Base-by-base conservation (phyloP, 1,284 basidiomycete genomes). In the Chalciporus sp. region DNA sequence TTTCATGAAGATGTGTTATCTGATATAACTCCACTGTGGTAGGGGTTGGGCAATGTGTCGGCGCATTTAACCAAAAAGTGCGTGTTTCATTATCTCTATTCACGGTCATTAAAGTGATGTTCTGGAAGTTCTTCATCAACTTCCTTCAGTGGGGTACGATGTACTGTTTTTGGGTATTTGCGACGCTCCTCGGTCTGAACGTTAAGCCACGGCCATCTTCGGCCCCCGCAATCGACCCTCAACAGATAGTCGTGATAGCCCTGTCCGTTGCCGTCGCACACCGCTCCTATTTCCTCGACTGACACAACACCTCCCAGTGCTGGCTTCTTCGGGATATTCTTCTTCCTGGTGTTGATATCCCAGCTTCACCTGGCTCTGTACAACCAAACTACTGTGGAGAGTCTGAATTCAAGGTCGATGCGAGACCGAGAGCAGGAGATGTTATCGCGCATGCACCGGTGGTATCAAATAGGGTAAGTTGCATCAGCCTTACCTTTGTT, bases 311-410 rank as follows among this genome's bases (percentile, higher is more conserved):
- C 35, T 45, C 11, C 58, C 64, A 58, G 73, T 52, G 23, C 75
- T 39, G 58, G 64, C 51, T 59, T 95, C 8, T 94, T 95, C 68
- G 67, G 75, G 19, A 49, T 94, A 3, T 95, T 96, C 73, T 89
- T 87, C 0, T 53, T 60, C 7, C 66, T 79, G 1, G 75, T 96
- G 55, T 61, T 82, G 10, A 46, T 71, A 2, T 77, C 85, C 4
- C 94, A 96, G 63, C 64, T 81, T 14, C 72, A 76, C 23, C 65
- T 94, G n/a, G 81, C 90, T 47, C 58, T 79, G 42, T 60, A 73
- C 43, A 91, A 90, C 56, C 79, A 85, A 66, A 90, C 89, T 26
- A 95, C 93, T 1, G 85, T 95, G 50, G 94, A 96, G 72, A 82
- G 82, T 42, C 75, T 94, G 52, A 66, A 71, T 5, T 72, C 83